These are phyloP conservation scores for Betula pendula DNA, from an alignment of 306 rosid genomes.

Conservation along the genomic window DNA sequence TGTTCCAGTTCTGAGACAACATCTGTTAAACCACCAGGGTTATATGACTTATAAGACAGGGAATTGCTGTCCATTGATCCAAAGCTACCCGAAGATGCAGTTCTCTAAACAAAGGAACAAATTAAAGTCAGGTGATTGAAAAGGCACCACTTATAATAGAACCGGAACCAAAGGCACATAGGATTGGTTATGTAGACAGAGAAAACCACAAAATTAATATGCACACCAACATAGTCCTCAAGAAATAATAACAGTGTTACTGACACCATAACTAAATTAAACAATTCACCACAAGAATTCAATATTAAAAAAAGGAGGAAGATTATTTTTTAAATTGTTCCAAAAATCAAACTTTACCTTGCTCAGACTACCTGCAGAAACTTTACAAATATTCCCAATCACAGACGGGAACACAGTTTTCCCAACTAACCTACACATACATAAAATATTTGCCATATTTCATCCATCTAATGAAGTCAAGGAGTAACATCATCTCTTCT, in stretches of 20 bases:
- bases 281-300: neutral
- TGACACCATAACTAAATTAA: neutral
- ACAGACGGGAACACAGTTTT: neutral
- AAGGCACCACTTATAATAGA: slow-evolving; percentile 13
- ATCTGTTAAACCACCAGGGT: slow-evolving; percentile 53
- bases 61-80: slow-evolving; percentile 55
- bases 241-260: neutral
- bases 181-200: neutral
- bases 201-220: slow-evolving; percentile 1
- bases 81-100: slow-evolving; percentile 50
- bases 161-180: slow-evolving; percentile 14
- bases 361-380: neutral
- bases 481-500: neutral
- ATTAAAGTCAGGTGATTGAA: slow-evolving; percentile 24
- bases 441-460: neutral
- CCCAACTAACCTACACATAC: neutral
- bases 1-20: slow-evolving; percentile 46
- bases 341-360: neutral
- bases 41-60: slow-evolving; percentile 46
- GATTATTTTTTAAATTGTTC: neutral
- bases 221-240: neutral
- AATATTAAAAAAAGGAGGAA: neutral
- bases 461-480: neutral
- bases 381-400: neutral
- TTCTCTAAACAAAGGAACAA: slow-evolving; percentile 48